Percentiles rank a stretch among this genome's conserved stretches.
Evolutionary conservation across 73 alveolate genomes (phyloP).

Genomic region (Blepharisma stoltei): DNA sequence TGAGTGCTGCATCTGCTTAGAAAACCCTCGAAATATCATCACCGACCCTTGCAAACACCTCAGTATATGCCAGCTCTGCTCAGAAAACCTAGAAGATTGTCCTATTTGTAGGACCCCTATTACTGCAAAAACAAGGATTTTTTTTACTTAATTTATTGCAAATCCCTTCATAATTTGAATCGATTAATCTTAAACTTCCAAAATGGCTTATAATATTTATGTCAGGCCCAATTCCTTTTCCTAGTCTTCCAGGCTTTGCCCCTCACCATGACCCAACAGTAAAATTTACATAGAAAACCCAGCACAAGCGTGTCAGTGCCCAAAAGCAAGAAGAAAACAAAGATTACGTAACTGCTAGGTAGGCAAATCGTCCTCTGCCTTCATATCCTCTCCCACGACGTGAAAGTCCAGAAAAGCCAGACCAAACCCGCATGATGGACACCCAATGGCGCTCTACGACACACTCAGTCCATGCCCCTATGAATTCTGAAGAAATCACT

Average conservation of each 20-base stretch:
- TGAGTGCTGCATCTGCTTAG: too few relatives aligned
- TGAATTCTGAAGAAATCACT: slow-evolving; percentile 47
- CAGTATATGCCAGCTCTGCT: too few relatives aligned
- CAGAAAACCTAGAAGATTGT: too few relatives aligned
- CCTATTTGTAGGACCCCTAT: too few relatives aligned
- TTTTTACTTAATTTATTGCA: too few relatives aligned
- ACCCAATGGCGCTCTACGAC: slow-evolving; percentile 47
- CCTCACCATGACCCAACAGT: slow-evolving; percentile 69
- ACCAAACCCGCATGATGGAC: slow-evolving; percentile 48
- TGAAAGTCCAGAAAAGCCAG: slow-evolving; percentile 38
- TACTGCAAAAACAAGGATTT: too few relatives aligned
- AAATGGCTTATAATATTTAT: not conserved
- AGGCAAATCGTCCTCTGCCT: slow-evolving; percentile 36
- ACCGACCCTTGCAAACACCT: too few relatives aligned
- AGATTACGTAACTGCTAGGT: slow-evolving; percentile 39
- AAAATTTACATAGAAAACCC: slow-evolving; percentile 44
- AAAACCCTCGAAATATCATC: too few relatives aligned
- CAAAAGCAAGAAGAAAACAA: slow-evolving; percentile 55
- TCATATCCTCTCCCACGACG: slow-evolving; percentile 51
- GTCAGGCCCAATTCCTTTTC: slow-evolving; percentile 46
- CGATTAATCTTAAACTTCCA: too few relatives aligned
- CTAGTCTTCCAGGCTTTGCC: slow-evolving; percentile 76
- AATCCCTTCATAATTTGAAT: too few relatives aligned
- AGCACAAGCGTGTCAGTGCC: slow-evolving; percentile 45
- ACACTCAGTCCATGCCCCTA: slow-evolving; percentile 48